Evolutionary conservation across 1,284 basidiomycete species (phyloP).

Genomic region (Ganoderma lucidum): DNA sequence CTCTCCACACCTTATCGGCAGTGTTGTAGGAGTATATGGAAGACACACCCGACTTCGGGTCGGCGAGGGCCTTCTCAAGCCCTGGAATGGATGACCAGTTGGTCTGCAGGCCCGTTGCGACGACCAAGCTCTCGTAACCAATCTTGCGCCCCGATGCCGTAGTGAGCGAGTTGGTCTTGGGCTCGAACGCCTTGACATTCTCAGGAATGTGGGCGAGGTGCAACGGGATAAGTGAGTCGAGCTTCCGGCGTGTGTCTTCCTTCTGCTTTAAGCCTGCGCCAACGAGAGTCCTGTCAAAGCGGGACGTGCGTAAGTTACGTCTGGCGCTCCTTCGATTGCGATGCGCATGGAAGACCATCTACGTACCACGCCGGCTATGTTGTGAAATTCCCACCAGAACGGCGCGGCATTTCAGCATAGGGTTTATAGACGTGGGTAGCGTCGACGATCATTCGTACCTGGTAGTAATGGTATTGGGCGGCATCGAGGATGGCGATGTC

Average conservation of each 20-base stretch:
- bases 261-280: constrained; percentile 86
- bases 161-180: constrained; percentile 77
- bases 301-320: constrained; percentile 20
- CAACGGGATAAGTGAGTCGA: constrained; percentile 75
- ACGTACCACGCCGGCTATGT: constrained; percentile 80
- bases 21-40: constrained; percentile 94
- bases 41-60: constrained; percentile 85
- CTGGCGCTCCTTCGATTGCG: background rate
- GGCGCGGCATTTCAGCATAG: background rate
- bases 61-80: constrained; percentile 78
- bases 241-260: constrained; percentile 69
- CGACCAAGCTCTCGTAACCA: constrained; percentile 88
- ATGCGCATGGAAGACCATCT: background rate
- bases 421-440: constrained; percentile 11
- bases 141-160: constrained; percentile 77
- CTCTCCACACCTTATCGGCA: constrained; percentile 87
- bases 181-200: constrained; percentile 81
- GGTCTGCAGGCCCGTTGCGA: constrained; percentile 89
- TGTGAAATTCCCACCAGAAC: constrained; percentile 6
- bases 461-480: constrained; percentile 81
- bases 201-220: constrained; percentile 81
- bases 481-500: constrained; percentile 89
- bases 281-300: constrained; percentile 82
- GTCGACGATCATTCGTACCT: constrained; percentile 52
- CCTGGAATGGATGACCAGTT: constrained; percentile 87